Conservation (phyloP, 1,284 basidiomycete genomes). For the Ganoderma sinense region DNA sequence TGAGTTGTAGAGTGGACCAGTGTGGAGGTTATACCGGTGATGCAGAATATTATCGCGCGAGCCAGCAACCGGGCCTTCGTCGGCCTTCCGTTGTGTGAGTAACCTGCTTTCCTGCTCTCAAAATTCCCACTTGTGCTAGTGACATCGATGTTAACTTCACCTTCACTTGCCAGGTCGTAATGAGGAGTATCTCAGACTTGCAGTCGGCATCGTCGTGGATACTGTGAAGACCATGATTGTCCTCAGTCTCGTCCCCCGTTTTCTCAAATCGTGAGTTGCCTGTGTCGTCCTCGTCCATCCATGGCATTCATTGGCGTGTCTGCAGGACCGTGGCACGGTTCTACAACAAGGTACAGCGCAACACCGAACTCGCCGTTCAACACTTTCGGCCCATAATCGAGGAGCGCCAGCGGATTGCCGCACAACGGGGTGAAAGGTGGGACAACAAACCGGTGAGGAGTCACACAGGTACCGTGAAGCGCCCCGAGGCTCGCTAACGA, state of each 20-base stretch:
- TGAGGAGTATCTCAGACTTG: constrained; percentile 21
- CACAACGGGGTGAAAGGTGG: background rate
- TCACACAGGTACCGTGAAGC: too few species aligned
- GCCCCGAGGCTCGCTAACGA: too few species aligned
- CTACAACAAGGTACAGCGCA: background rate
- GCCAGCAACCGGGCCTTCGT: constrained; percentile 55
- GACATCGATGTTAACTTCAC: background rate
- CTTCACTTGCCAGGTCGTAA: constrained; percentile 21
- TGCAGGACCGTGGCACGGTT: background rate
- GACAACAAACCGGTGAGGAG: background rate
- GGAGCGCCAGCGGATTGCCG: background rate
- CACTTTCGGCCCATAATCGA: background rate
- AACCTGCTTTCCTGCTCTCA: background rate
- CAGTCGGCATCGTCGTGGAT: constrained; percentile 18
- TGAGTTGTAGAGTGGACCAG: constrained; percentile 13
- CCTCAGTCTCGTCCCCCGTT: constrained; percentile 15
- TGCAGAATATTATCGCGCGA: constrained; percentile 19
- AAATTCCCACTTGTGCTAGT: background rate
- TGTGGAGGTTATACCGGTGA: constrained; percentile 4
- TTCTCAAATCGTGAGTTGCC: background rate
- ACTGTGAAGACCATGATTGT: constrained; percentile 11
- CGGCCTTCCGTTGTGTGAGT: constrained; percentile 47
- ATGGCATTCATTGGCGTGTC: background rate
- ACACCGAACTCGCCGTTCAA: background rate
- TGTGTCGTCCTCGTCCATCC: too few species aligned